These are phyloP conservation scores for Calocybe cyanea DNA, from an alignment of 768 basidiomycete species.

Conservation along the genomic window DNA sequence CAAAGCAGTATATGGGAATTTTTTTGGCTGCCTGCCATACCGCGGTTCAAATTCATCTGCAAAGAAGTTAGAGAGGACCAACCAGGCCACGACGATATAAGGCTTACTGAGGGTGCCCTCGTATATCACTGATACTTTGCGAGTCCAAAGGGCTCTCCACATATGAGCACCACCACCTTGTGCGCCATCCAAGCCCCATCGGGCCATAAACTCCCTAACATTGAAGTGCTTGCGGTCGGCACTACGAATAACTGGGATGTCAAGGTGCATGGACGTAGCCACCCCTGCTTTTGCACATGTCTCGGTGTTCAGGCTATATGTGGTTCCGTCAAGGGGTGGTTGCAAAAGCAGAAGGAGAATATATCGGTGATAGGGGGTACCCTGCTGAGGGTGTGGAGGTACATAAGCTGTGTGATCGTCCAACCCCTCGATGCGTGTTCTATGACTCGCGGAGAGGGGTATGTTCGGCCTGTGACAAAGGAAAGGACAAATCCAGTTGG, in stretches of 20 bases:
- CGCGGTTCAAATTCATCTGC: constrained; percentile 47
- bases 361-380: constrained; percentile 91
- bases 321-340: constrained; percentile 30
- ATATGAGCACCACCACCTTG: constrained; percentile 75
- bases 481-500: too few species aligned
- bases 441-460: constrained; percentile 58
- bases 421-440: constrained; percentile 35
- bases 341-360: constrained; percentile 74
- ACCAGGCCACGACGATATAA: constrained; percentile 5
- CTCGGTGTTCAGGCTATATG: constrained; percentile 32
- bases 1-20: constrained; percentile 51
- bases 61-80: constrained; percentile 9
- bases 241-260: constrained; percentile 44
- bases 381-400: constrained; percentile 89
- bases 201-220: constrained; percentile 56
- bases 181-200: constrained; percentile 49
- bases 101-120: constrained; percentile 61
- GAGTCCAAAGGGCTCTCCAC: constrained; percentile 79
- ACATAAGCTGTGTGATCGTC: constrained; percentile 71
- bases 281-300: constrained; percentile 26
- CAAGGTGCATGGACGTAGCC: constrained; percentile 32
- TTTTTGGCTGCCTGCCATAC: constrained; percentile 50
- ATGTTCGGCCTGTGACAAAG: constrained; percentile 73
- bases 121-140: constrained; percentile 62
- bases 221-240: constrained; percentile 58